phyloP scores from a whole-genome alignment of 441 rosid species.

The Macaranga tanarius region DNA sequence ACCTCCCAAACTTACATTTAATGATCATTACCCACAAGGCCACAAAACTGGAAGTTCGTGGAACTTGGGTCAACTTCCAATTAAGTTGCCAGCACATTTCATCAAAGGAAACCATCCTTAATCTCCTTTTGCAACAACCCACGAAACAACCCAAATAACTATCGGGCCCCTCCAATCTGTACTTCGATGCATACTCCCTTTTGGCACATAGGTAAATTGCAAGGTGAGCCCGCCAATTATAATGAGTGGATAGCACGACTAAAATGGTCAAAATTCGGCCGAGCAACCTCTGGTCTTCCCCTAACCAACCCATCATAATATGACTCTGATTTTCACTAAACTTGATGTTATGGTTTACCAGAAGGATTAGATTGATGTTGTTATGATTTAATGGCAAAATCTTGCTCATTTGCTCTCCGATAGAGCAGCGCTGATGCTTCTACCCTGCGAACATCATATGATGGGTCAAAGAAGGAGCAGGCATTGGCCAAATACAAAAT shows the following conservation, averaged over 20 bases:
- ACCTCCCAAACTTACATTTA: conserved; percentile 10
- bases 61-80: not conserved
- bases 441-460: conserved; percentile 59
- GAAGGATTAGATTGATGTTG: conserved; percentile 20
- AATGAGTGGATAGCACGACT: not conserved
- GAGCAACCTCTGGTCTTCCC: conserved; percentile 6
- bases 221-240: not conserved
- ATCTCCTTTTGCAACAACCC: not conserved
- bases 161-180: not conserved
- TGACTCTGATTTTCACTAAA: conserved; percentile 17
- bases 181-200: not conserved
- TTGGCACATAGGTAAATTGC: not conserved
- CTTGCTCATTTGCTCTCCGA: conserved; percentile 85
- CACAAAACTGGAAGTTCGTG: not conserved
- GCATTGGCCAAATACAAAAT: conserved; percentile 22
- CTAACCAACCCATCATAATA: conserved; percentile 22
- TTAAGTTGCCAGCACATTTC: conserved; percentile 1
- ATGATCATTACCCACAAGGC: not conserved
- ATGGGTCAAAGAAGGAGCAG: conserved; percentile 2
- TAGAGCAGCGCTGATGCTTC: conserved; percentile 98
- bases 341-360: conserved; percentile 32
- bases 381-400: conserved; percentile 81
- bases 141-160: not conserved
- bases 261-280: conserved; percentile 12
- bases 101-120: not conserved